Conservation (phyloP, 257 asterid genomes). For the Datura wrightii region DNA sequence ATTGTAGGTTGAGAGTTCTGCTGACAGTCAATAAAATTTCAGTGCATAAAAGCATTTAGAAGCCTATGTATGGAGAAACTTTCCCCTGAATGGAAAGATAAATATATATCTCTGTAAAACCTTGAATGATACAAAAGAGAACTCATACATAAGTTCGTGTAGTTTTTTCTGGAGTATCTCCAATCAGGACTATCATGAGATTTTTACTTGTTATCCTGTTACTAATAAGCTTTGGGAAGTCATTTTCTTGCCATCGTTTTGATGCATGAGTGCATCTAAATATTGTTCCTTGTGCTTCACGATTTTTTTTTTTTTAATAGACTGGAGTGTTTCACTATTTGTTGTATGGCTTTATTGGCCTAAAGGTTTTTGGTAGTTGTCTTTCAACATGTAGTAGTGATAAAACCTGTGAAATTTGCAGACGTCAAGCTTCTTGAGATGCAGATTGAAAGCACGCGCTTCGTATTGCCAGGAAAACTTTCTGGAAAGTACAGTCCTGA, state of each 20-base stretch:
- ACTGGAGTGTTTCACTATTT: not conserved
- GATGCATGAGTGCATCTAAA: not conserved
- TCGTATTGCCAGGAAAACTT: constrained; percentile 67
- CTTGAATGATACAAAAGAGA: not conserved
- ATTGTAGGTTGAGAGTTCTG: not conserved
- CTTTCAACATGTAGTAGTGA: constrained; percentile 26
- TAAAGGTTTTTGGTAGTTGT: constrained; percentile 14
- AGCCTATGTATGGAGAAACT: not conserved
- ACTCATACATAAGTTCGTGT: not conserved
- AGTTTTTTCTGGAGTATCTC: not conserved
- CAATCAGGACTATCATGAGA: not conserved
- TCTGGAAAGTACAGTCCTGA: constrained; percentile 69
- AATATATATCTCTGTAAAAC: not conserved
- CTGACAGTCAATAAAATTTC: not conserved
- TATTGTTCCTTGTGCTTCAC: not conserved
- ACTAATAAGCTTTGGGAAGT: not conserved
- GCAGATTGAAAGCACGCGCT: constrained; percentile 72
- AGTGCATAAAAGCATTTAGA: not conserved
- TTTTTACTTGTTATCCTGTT: constrained; percentile 7
- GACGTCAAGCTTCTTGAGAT: constrained; percentile 61
- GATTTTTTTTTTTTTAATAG: not conserved
- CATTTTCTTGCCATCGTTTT: not conserved
- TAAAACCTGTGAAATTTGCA: constrained; percentile 46
- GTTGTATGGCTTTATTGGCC: not conserved
- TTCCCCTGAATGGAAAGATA: not conserved